phyloP scores from a whole-genome alignment of 306 rosid genomes.

The Abrus precatorius region DNA sequence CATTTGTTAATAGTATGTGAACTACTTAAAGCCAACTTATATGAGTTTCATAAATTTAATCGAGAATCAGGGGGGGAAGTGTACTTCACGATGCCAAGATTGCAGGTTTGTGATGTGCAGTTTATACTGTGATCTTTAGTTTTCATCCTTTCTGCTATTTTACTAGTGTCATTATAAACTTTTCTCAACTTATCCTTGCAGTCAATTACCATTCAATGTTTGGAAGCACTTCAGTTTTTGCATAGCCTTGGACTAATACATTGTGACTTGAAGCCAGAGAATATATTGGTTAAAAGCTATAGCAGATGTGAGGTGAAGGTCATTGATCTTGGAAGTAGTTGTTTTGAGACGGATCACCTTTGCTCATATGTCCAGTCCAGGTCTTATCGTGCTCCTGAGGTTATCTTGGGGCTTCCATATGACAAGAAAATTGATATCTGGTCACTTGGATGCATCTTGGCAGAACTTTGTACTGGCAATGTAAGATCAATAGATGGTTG shows the following conservation, averaged over 20 bases:
- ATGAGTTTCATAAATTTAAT: conserved; percentile 95
- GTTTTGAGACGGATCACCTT: conserved; percentile 99
- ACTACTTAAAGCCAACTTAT: conserved; percentile 96
- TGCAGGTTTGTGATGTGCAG: conserved; percentile 77
- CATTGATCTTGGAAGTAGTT: conserved; percentile 99
- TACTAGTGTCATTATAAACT: conserved; percentile 40
- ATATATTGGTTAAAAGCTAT: conserved; percentile 97
- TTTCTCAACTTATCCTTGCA: conserved; percentile 55
- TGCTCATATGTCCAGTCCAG: conserved; percentile 98
- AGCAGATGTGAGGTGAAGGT: conserved; percentile 99
- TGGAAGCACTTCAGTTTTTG: conserved; percentile 91
- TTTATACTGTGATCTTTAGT: conserved; percentile 29
- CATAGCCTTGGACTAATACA: conserved; percentile 96
- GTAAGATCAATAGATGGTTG: conserved; percentile 64
- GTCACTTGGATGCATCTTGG: conserved; percentile 99
- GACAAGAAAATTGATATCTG: conserved; percentile 97
- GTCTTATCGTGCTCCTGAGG: conserved; percentile 99
- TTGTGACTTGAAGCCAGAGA: conserved; percentile 98
- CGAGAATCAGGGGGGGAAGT: conserved; percentile 99
- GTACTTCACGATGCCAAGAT: conserved; percentile 98
- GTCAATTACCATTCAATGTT: conserved; percentile 98
- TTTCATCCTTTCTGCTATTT: conserved; percentile 32
- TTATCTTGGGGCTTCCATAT: conserved; percentile 95
- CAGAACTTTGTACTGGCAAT: conserved; percentile 98
- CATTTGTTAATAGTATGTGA: conserved; percentile 97